Evolutionary conservation across 2,329 filamentous ascomycete genomes (phyloP), one percentile per base, ranked within the genome.

Genomic region (Ophiostoma populinum): DNA sequence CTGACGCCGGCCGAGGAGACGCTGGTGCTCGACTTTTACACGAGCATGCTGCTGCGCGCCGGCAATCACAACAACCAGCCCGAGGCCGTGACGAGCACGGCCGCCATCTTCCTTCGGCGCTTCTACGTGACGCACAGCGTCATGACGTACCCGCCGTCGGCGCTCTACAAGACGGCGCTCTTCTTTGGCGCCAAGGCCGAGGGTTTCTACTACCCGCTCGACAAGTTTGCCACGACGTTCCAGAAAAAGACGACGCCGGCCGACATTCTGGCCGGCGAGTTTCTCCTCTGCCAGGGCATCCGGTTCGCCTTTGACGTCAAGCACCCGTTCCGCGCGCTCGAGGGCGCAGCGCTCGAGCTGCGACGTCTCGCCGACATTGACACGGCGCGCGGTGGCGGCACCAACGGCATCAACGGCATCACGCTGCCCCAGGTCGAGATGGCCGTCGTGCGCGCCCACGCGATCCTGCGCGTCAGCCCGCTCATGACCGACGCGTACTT

Each of bases 51-150:
- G 3, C 58, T 73, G 28, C 63, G 66, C 24, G 67, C 67, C 3
- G 67, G 64, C 15, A 57, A 63, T 35, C 69, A 69, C 45, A 65
- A 61, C 46, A 57, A 65, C 22, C 51, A 65, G 27, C 58, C 61
- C 6, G 63, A 62, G 43, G 61, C 65, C 38, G 64, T 65, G 39
- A 60, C 65, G 39, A 75, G 79, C 18, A 93, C 86, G 6, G 82
- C 83, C 4, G 80, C 87, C 41, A 75, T 92, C 50, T 94, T 92
- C 53, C 68, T 98, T 40, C 80, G 82, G 37, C 80, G 90, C 39
- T 95, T 98, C 65, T 98, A 95, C 60, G 69, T 93, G 24, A 87
- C 80, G 49, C 93, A 95, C 57, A 92, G 81, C 26, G 73, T 86
- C 49, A 93, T 95, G 81, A 93, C 86, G 20, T 95, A 98, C 52